Conservation (phyloP, 331 rosid genomes). For the Pyrus hybrid region DNA sequence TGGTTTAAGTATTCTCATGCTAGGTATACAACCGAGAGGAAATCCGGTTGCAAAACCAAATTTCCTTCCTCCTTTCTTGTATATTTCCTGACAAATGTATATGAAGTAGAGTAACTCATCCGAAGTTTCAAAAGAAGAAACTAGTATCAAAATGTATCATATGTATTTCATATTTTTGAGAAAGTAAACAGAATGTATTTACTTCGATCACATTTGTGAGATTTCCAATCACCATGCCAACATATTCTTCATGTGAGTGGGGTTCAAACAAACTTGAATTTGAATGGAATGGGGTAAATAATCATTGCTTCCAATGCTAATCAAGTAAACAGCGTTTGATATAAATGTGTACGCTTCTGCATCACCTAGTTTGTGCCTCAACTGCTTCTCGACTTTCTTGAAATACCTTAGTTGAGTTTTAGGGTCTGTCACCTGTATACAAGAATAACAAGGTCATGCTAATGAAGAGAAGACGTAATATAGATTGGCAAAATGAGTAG, state of each 20-base stretch:
- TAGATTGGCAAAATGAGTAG: not conserved
- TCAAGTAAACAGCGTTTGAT: constrained; percentile 36
- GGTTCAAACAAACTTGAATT: constrained; percentile 5
- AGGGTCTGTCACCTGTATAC: constrained; percentile 27
- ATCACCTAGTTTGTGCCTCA: constrained; percentile 30
- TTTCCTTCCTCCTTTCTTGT: constrained; percentile 24
- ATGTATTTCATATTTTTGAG: not conserved
- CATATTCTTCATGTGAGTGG: constrained; percentile 22
- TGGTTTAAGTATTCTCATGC: not conserved
- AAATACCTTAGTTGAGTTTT: constrained; percentile 27
- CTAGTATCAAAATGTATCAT: not conserved
- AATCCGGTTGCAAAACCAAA: constrained; percentile 12
- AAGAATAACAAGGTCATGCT: not conserved
- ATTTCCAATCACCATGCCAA: constrained; percentile 38
- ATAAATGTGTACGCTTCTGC: constrained; percentile 20
- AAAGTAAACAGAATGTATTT: not conserved
- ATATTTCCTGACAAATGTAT: constrained; percentile 12
- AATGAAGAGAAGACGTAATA: not conserved
- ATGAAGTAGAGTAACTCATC: not conserved
- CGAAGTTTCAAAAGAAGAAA: not conserved
- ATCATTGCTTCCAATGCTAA: constrained; percentile 45
- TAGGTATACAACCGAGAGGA: constrained; percentile 22
- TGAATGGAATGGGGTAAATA: constrained; percentile 4
- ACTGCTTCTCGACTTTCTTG: constrained; percentile 26
- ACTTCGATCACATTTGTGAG: constrained; percentile 29